Evolutionary conservation across 208 protist species (phyloP).

Genomic region (Trichomonas vaginalis): DNA sequence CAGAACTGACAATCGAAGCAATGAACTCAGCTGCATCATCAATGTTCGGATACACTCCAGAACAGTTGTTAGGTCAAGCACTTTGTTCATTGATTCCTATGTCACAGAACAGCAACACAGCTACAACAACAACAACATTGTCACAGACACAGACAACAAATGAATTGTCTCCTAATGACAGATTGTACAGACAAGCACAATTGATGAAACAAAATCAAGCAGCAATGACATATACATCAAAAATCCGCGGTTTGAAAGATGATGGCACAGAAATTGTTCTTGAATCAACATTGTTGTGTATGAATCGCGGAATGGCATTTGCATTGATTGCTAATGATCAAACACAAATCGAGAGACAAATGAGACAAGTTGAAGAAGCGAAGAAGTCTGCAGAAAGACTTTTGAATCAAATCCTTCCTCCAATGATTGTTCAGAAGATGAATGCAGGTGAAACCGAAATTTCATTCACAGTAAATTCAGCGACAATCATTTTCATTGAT

Average conservation of each 20-base stretch:
- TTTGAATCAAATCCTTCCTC: neutral
- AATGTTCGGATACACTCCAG: neutral
- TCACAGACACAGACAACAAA: neutral
- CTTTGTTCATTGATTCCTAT: neutral
- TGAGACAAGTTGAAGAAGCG: neutral
- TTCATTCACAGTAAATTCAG: neutral
- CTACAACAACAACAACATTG: neutral
- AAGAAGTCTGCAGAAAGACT: neutral
- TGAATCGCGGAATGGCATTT: neutral
- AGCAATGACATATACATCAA: neutral
- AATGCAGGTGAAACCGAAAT: neutral
- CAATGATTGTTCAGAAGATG: neutral
- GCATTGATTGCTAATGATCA: neutral
- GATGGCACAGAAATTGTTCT: neutral
- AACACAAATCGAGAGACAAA: neutral
- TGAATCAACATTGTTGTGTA: neutral
- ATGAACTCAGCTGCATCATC: neutral
- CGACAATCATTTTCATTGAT: conserved; percentile 3
- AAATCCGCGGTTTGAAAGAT: neutral
- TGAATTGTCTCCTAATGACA: neutral
- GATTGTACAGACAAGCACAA: neutral
- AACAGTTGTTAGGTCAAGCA: neutral
- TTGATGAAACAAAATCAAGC: neutral
- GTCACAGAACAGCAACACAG: neutral
- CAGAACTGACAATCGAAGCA: neutral